Percentiles rank a stretch among this genome's conserved stretches.
These are phyloP conservation scores for Ophidiomyces ophidiicola DNA, from an alignment of 2,329 filamentous ascomycete species.

Conservation along the genomic window DNA sequence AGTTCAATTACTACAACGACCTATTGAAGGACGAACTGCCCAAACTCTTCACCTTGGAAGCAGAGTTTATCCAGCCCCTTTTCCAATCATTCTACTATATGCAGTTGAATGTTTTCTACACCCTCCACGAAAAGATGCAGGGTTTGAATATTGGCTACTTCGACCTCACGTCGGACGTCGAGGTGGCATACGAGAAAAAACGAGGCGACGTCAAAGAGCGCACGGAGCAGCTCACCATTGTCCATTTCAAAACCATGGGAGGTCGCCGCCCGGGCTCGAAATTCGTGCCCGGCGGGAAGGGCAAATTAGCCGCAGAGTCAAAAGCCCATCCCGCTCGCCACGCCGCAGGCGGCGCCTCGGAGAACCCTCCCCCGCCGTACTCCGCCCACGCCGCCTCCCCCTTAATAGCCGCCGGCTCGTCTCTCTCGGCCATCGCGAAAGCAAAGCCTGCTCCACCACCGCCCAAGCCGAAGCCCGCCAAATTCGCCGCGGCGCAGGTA, in stretches of 20 bases:
- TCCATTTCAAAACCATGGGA: constrained; percentile 83
- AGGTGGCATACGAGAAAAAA: constrained; percentile 81
- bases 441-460: constrained; percentile 55
- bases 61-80: constrained; percentile 87
- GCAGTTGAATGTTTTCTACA: constrained; percentile 99
- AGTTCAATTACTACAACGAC: constrained; percentile 97
- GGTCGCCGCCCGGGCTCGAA: constrained; percentile 34
- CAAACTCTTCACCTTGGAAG: constrained; percentile 76
- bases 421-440: constrained; percentile 48
- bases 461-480: constrained; percentile 69
- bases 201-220: constrained; percentile 79
- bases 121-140: constrained; percentile 96
- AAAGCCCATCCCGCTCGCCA: constrained; percentile 25
- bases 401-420: constrained; percentile 21
- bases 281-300: constrained; percentile 22
- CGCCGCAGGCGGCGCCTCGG: constrained; percentile 35
- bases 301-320: constrained; percentile 27
- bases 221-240: constrained; percentile 72
- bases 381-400: constrained; percentile 35
- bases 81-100: constrained; percentile 99
- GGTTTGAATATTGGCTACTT: constrained; percentile 95
- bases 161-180: constrained; percentile 77
- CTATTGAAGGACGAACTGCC: constrained; percentile 91
- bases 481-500: constrained; percentile 50
- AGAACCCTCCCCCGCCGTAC: constrained; percentile 58